Evolutionary conservation across 2,329 filamentous ascomycete genomes (phyloP).

Genomic region (Penicillium glabrum): DNA sequence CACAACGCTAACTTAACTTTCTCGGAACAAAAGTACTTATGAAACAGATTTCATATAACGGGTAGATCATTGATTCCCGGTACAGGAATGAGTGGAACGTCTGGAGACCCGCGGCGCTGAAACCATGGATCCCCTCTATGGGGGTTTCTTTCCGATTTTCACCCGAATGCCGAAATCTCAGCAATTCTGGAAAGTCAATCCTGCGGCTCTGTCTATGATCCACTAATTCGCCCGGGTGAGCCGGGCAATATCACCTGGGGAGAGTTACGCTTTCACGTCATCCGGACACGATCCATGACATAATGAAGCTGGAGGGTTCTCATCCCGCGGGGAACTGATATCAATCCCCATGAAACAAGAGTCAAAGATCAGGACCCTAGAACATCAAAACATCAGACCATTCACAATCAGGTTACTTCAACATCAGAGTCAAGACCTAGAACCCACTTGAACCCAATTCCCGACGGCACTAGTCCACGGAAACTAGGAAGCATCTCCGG

Average conservation of each 20-base stretch:
- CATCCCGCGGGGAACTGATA: not conserved
- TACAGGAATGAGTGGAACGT: not conserved
- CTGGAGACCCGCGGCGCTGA: not conserved
- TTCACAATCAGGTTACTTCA: not conserved
- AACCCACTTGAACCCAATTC: not conserved
- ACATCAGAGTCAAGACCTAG: not conserved
- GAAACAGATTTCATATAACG: not conserved
- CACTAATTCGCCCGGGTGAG: not conserved
- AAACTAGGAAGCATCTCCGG: not conserved
- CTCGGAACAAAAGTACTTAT: not conserved
- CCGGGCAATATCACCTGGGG: not conserved
- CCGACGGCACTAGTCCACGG: not conserved
- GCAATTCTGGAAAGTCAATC: not conserved
- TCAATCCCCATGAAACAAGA: not conserved
- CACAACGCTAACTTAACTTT: not conserved
- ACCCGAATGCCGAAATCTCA: not conserved
- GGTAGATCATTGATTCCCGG: not conserved
- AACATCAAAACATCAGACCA: not conserved
- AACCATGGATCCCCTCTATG: not conserved
- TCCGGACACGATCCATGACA: no score
- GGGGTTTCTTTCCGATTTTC: no score
- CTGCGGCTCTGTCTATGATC: slow-evolving; percentile 1
- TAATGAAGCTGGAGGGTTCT: no score
- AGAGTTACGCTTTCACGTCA: no score
- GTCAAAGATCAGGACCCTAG: not conserved